These are phyloP conservation scores for Dictyostelium firmibasis DNA, from an alignment of 78 protist species.

Conservation along the genomic window DNA sequence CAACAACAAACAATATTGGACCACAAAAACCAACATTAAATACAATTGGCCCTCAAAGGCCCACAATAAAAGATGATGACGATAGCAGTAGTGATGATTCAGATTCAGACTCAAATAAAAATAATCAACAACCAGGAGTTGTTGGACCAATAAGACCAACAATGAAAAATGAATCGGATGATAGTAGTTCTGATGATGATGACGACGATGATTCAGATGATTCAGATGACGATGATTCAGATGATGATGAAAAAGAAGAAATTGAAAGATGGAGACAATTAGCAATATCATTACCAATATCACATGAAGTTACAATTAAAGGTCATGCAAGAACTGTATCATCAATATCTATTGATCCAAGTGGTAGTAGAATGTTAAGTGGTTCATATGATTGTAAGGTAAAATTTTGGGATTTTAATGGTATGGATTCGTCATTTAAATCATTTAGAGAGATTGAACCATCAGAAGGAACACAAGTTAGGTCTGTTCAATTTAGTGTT, in stretches of 20 bases:
- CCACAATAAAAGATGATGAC: neutral
- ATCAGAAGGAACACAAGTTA: conserved; percentile 64
- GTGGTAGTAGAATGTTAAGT: conserved; percentile 84
- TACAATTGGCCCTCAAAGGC: neutral
- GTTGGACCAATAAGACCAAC: neutral
- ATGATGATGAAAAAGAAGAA: conserved; percentile 50
- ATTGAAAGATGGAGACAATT: conserved; percentile 46
- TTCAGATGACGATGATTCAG: neutral
- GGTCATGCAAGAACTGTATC: conserved; percentile 74
- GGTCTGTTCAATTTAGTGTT: conserved; percentile 35
- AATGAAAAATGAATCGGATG: neutral
- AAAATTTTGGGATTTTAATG: conserved; percentile 86
- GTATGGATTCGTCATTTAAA: conserved; percentile 80
- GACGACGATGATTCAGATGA: neutral
- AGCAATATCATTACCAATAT: conserved; percentile 57
- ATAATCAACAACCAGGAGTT: neutral
- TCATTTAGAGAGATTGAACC: conserved; percentile 87
- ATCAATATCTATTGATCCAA: conserved; percentile 73
- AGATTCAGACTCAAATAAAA: neutral
- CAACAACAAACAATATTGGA: neutral
- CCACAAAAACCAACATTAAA: neutral
- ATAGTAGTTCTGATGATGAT: neutral
- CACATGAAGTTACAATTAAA: conserved; percentile 53
- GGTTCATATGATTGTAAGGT: conserved; percentile 84
- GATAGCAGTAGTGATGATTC: neutral